These are phyloP conservation scores for Anacardium occidentale DNA, from an alignment of 345 rosid genomes.

Conservation along the genomic window DNA sequence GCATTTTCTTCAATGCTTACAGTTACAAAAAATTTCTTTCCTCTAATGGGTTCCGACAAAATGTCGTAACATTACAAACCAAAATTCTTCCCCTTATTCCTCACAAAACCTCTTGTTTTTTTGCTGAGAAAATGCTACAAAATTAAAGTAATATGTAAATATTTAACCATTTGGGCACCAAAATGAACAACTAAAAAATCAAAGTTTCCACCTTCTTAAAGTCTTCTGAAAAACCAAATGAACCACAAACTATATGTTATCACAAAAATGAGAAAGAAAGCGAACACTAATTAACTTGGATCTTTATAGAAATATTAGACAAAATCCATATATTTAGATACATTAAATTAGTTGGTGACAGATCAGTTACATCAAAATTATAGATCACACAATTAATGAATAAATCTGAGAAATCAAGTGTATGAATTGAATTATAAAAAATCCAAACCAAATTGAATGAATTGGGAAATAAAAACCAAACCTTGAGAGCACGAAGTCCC, in stretches of 20 bases:
- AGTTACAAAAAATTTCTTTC: background rate
- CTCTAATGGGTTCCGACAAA: background rate
- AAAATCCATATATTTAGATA: background rate
- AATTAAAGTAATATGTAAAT: background rate
- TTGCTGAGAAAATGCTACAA: background rate
- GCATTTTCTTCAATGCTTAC: conserved; percentile 20
- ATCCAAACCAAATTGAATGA: background rate
- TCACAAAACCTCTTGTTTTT: background rate
- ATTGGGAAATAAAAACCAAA: background rate
- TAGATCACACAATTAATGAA: background rate
- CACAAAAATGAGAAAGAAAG: background rate
- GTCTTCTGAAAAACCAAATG: background rate
- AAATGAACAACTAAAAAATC: background rate
- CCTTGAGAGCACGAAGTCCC: background rate
- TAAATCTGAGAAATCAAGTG: background rate
- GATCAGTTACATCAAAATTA: background rate
- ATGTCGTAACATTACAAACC: background rate
- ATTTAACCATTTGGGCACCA: background rate
- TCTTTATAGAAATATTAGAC: background rate
- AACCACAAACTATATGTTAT: background rate
- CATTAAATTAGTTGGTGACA: background rate
- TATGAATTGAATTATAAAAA: background rate
- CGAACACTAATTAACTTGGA: background rate
- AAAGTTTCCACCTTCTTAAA: background rate
- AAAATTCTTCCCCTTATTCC: background rate